Evolutionary conservation across 2,329 filamentous ascomycete species (phyloP).

Genomic region (Aspergillus alliaceus): DNA sequence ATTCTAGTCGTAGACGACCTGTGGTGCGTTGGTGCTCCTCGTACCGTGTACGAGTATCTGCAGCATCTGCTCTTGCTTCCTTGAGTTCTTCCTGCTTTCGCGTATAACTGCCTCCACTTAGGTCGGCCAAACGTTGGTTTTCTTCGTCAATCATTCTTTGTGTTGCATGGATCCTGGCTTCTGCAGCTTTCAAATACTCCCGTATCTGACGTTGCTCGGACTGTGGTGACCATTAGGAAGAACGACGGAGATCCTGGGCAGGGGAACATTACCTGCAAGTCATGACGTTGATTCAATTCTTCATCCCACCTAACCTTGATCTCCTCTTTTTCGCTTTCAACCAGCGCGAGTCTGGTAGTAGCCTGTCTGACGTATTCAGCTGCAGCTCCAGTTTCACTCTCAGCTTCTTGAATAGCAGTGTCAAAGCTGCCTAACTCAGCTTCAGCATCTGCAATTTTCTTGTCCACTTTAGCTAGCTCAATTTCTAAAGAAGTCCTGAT

Average conservation of each 20-base stretch:
- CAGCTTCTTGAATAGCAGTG: slow-evolving; percentile 45
- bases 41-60: slow-evolving; percentile 46
- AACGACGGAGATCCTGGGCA: neutral
- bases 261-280: slow-evolving; percentile 46
- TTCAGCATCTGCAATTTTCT: slow-evolving; percentile 52
- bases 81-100: slow-evolving; percentile 61
- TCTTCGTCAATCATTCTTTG: slow-evolving; percentile 50
- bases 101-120: slow-evolving; percentile 68
- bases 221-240: slow-evolving; percentile 39
- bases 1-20: slow-evolving; percentile 35
- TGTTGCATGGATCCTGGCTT: slow-evolving; percentile 43
- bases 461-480: slow-evolving; percentile 38
- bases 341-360: slow-evolving; percentile 43
- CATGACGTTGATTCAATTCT: slow-evolving; percentile 54
- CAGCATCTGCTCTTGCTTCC: slow-evolving; percentile 54
- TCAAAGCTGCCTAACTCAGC: slow-evolving; percentile 46
- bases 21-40: slow-evolving; percentile 42
- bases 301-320: slow-evolving; percentile 55
- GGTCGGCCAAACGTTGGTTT: slow-evolving; percentile 59
- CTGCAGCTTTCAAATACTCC: slow-evolving; percentile 55
- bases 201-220: slow-evolving; percentile 67
- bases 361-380: slow-evolving; percentile 45
- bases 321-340: slow-evolving; percentile 50
- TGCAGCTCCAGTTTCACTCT: slow-evolving; percentile 40
- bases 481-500: slow-evolving; percentile 36